These are phyloP conservation scores for Candida jianshihensis DNA, from an alignment of 805 yeast species.

Conservation along the genomic window DNA sequence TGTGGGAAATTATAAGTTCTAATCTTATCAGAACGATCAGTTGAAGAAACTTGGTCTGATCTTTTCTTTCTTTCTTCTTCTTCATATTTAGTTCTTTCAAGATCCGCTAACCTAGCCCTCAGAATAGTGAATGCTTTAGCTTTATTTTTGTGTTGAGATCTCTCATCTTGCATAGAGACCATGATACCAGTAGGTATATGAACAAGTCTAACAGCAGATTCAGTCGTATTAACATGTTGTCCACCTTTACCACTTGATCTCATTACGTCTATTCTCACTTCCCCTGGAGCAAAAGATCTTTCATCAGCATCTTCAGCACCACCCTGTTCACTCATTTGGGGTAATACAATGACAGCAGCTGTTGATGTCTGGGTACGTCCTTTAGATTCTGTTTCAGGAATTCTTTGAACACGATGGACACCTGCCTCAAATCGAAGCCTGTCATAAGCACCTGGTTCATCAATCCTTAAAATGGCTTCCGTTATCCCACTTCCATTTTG, in stretches of 20 bases:
- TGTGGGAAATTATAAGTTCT: constrained; percentile 92
- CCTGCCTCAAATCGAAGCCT: constrained; percentile 81
- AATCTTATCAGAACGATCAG: constrained; percentile 88
- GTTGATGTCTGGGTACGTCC: constrained; percentile 96
- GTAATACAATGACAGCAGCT: constrained; percentile 90
- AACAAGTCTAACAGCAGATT: constrained; percentile 89
- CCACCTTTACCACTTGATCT: constrained; percentile 97
- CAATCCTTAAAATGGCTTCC: constrained; percentile 71
- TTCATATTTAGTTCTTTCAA: constrained; percentile 58
- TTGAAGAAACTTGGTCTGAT: constrained; percentile 77
- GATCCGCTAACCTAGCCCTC: constrained; percentile 78
- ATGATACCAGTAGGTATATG: constrained; percentile 88
- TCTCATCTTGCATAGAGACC: constrained; percentile 87
- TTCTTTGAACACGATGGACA: constrained; percentile 91
- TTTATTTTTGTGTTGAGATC: constrained; percentile 91
- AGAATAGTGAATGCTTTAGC: constrained; percentile 85
- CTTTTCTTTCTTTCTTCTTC: constrained; percentile 61
- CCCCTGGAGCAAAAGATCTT: constrained; percentile 75
- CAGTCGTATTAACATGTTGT: constrained; percentile 96
- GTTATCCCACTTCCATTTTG: constrained; percentile 60
- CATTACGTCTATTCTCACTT: constrained; percentile 93
- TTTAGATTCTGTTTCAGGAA: constrained; percentile 89
- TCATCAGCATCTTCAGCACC: constrained; percentile 45
- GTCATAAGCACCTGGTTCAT: constrained; percentile 72
- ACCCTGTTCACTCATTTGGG: constrained; percentile 59